Percentiles rank a stretch among this genome's conserved stretches.
Evolutionary conservation across 225 moss, liverwort and hornwort species (phyloP).

Genomic region (Pseudoscleropodium purum): DNA sequence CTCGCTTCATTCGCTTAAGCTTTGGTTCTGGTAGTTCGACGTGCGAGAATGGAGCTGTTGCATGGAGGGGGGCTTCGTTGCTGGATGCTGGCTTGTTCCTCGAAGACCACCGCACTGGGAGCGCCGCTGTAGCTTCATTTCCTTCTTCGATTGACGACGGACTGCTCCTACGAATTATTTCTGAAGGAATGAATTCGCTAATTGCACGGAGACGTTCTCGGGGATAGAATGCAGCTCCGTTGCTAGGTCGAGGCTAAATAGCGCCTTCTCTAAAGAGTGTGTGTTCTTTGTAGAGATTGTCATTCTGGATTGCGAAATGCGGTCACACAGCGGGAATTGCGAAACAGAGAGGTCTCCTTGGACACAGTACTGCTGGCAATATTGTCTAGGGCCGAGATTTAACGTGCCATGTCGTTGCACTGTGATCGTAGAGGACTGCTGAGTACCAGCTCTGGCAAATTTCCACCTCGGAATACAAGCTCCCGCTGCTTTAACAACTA

Average conservation of each 20-base stretch:
- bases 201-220: neutral
- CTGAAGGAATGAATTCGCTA: neutral
- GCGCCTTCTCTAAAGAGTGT: neutral
- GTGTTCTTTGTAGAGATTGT: neutral
- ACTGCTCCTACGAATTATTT: neutral
- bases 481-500: neutral
- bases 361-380: neutral
- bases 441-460: neutral
- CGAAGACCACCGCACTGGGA: neutral
- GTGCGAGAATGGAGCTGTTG: neutral
- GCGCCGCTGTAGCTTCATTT: neutral
- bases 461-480: neutral
- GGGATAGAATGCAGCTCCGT: neutral
- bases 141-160: neutral
- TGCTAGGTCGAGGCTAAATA: neutral
- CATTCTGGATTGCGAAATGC: neutral
- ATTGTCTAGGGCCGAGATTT: neutral
- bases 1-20: neutral
- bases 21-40: neutral
- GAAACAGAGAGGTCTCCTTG: neutral
- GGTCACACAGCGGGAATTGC: neutral
- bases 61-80: neutral
- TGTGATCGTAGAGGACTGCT: neutral
- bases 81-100: neutral
- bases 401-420: neutral